Evolutionary conservation across 768 basidiomycete genomes (phyloP).

Genomic region (Lactifluus hygrophoroides): DNA sequence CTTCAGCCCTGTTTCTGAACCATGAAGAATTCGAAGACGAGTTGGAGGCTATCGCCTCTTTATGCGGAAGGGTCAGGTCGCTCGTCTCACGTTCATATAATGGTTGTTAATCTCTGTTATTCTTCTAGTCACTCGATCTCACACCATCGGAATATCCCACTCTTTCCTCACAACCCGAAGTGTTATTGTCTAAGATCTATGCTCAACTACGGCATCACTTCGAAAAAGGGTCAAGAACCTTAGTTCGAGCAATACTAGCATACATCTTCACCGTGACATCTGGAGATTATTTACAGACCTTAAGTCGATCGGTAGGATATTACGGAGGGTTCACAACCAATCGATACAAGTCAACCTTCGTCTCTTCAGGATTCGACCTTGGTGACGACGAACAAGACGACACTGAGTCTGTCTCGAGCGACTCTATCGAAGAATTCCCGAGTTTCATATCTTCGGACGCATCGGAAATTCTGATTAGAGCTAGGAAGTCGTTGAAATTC

Average conservation of each 20-base stretch:
- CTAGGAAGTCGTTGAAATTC: constrained; percentile 60
- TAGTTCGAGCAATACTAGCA: constrained; percentile 48
- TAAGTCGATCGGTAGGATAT: constrained; percentile 56
- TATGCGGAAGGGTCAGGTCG: constrained; percentile 52
- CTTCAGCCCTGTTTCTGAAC: constrained; percentile 23
- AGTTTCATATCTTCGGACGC: constrained; percentile 50
- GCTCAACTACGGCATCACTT: constrained; percentile 44
- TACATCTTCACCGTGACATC: constrained; percentile 61
- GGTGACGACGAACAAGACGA: constrained; percentile 35
- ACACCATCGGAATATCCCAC: constrained; percentile 15
- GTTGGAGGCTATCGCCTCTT: constrained; percentile 38
- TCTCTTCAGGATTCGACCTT: constrained; percentile 25
- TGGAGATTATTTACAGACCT: constrained; percentile 47
- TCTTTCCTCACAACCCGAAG: constrained; percentile 29
- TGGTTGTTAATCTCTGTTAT: background rate
- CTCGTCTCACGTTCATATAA: background rate
- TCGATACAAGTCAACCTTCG: constrained; percentile 3
- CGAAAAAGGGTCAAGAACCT: constrained; percentile 41
- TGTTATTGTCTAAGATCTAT: constrained; percentile 56
- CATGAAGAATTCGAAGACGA: constrained; percentile 23
- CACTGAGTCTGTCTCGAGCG: constrained; percentile 25
- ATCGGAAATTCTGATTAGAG: constrained; percentile 47
- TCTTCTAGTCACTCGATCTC: constrained; percentile 13
- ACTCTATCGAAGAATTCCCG: constrained; percentile 40
- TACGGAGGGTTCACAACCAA: constrained; percentile 11